Percentiles rank a stretch among this genome's conserved stretches.
phyloP scores from a whole-genome alignment of 352 stramenopile genomes.

The Phytophthora multivora region DNA sequence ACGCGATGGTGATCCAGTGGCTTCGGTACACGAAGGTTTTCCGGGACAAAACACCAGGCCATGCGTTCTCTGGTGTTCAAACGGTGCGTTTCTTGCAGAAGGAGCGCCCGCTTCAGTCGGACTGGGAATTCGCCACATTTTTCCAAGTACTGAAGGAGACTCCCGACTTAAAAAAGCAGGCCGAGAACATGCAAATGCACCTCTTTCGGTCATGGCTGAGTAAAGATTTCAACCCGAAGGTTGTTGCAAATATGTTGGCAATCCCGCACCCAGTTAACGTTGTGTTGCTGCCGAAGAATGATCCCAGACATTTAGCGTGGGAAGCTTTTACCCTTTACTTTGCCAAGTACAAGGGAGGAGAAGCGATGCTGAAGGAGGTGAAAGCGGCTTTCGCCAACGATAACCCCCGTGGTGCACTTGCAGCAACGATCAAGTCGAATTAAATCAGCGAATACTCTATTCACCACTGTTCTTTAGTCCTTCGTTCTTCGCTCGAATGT shows the following conservation, averaged over 20 bases:
- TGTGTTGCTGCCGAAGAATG: not conserved
- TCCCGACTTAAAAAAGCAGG: not conserved
- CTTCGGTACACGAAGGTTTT: not conserved
- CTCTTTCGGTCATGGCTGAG: not conserved
- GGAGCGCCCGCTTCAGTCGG: too few species aligned
- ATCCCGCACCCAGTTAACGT: not conserved
- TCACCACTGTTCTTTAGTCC: not conserved
- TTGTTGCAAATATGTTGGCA: not conserved
- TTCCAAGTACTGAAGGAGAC: not conserved
- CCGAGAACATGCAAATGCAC: not conserved
- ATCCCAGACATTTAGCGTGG: not conserved
- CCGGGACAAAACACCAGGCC: not conserved
- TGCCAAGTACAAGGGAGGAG: not conserved
- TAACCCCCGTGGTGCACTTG: not conserved
- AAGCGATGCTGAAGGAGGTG: not conserved
- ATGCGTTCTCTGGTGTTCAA: not conserved
- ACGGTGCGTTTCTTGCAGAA: not conserved
- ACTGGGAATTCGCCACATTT: not conserved
- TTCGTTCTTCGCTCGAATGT: constrained; percentile 79
- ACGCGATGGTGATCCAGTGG: not conserved
- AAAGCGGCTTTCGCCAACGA: not conserved
- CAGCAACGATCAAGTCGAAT: not conserved
- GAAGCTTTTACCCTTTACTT: not conserved
- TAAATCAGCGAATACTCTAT: not conserved
- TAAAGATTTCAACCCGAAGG: not conserved